Percentiles rank a stretch among this genome's conserved stretches.
Evolutionary conservation across 2,329 filamentous ascomycete genomes (phyloP).

Genomic region (Cladosporium sp.): DNA sequence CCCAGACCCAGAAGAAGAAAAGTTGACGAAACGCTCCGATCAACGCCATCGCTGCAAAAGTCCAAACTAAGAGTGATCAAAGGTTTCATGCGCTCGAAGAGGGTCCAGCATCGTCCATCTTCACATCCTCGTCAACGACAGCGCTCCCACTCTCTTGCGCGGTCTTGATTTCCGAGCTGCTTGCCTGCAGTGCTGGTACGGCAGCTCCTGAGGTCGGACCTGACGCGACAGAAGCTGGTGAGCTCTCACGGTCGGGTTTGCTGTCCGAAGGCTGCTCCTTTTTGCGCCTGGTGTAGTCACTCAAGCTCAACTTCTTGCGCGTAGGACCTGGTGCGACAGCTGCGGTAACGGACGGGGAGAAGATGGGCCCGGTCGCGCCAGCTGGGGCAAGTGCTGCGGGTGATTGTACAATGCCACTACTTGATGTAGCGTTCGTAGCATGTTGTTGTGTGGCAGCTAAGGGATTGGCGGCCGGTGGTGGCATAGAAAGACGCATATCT

Average conservation of each 20-base stretch:
- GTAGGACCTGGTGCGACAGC: conserved; percentile 44
- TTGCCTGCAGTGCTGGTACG: conserved; percentile 31
- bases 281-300: conserved; percentile 51
- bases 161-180: conserved; percentile 26
- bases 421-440: conserved; percentile 10
- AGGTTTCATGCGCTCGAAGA: conserved; percentile 3
- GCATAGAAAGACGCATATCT: conserved; percentile 39
- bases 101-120: conserved; percentile 31
- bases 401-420: conserved; percentile 28
- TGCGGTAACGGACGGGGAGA: conserved; percentile 43
- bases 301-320: conserved; percentile 55
- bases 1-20: conserved; percentile 11
- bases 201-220: conserved; percentile 28
- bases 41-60: conserved; percentile 15
- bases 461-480: conserved; percentile 33
- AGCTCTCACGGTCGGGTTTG: conserved; percentile 35
- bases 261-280: conserved; percentile 37
- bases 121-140: conserved; percentile 33
- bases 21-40: conserved; percentile 4
- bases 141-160: conserved; percentile 24
- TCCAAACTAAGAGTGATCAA: background rate
- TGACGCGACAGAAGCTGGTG: conserved; percentile 31
- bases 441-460: conserved; percentile 24
- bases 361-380: conserved; percentile 28
- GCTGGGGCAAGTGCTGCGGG: conserved; percentile 25